Percentiles rank a stretch among this genome's conserved stretches.
Conservation (phyloP, 2,329 filamentous ascomycete genomes). For the Xylaria sp. region DNA sequence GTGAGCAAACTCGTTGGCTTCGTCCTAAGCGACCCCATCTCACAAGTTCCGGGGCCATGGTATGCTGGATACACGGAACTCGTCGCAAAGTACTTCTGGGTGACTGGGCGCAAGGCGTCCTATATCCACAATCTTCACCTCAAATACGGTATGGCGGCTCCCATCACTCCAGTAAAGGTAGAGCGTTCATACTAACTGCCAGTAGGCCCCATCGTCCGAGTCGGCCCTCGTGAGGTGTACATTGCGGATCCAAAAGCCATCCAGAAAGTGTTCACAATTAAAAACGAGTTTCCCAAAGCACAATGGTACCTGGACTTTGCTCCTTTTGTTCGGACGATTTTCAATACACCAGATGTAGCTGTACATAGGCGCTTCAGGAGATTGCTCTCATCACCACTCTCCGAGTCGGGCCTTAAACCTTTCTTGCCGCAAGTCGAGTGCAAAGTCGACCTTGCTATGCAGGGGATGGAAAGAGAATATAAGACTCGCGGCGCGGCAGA, state of each 20-base stretch:
- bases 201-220: constrained; percentile 46
- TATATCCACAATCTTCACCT: constrained; percentile 44
- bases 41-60: constrained; percentile 39
- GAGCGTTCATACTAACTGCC: not conserved
- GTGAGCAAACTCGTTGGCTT: constrained; percentile 29
- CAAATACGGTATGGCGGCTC: constrained; percentile 41
- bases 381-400: constrained; percentile 55
- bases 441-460: constrained; percentile 54
- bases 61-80: constrained; percentile 35
- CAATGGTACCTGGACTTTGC: constrained; percentile 38
- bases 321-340: constrained; percentile 47
- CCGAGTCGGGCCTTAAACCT: constrained; percentile 50
- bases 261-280: constrained; percentile 42
- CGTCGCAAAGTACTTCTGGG: constrained; percentile 28
- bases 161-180: not conserved
- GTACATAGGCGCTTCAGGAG: constrained; percentile 53
- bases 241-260: constrained; percentile 39
- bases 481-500: constrained; percentile 53
- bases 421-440: constrained; percentile 49
- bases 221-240: constrained; percentile 43
- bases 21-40: constrained; percentile 30
- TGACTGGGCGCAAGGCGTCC: constrained; percentile 27
- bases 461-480: constrained; percentile 57
- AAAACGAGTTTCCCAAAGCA: constrained; percentile 43
- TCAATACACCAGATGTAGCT: constrained; percentile 53